These are phyloP conservation scores for Ampelomyces quisqualis DNA, from an alignment of 2,329 filamentous ascomycete species.

Conservation along the genomic window DNA sequence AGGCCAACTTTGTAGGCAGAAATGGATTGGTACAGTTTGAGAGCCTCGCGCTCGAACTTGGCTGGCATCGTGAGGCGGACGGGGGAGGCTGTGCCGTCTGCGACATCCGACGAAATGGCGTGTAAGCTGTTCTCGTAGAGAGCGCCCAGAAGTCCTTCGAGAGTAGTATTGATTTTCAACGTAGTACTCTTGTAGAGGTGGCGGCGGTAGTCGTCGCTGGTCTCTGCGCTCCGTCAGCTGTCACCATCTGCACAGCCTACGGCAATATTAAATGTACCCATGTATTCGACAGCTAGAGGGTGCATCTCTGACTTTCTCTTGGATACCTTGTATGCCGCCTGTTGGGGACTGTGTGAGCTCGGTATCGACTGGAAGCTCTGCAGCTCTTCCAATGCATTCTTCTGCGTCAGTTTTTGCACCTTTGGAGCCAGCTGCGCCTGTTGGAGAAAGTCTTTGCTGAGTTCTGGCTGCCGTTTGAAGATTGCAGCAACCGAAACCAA, in stretches of 20 bases:
- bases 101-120: slow-evolving; percentile 6
- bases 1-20: slow-evolving; percentile 17
- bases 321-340: slow-evolving; percentile 1
- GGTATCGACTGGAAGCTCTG: slow-evolving; percentile 6
- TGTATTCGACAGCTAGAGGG: slow-evolving; percentile 31
- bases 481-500: slow-evolving; percentile 25
- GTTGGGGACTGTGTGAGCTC: slow-evolving; percentile 12
- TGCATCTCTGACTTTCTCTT: slow-evolving; percentile 17
- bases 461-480: slow-evolving; percentile 27
- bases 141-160: slow-evolving; percentile 13
- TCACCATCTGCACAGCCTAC: background rate
- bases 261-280: slow-evolving; percentile 16
- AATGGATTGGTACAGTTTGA: slow-evolving; percentile 23
- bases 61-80: slow-evolving; percentile 18
- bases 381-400: no score
- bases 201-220: slow-evolving; percentile 27
- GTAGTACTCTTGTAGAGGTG: slow-evolving; percentile 23
- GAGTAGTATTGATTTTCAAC: slow-evolving; percentile 22
- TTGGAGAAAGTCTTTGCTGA: no score
- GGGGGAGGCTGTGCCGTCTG: slow-evolving; percentile 6
- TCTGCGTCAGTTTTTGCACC: no score
- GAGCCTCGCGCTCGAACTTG: slow-evolving; percentile 19
- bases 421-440: no score
- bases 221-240: slow-evolving; percentile 26
- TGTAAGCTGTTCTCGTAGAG: slow-evolving; percentile 19